Evolutionary conservation across 1,284 basidiomycete genomes (phyloP).

Genomic region (Mycena citricolor): DNA sequence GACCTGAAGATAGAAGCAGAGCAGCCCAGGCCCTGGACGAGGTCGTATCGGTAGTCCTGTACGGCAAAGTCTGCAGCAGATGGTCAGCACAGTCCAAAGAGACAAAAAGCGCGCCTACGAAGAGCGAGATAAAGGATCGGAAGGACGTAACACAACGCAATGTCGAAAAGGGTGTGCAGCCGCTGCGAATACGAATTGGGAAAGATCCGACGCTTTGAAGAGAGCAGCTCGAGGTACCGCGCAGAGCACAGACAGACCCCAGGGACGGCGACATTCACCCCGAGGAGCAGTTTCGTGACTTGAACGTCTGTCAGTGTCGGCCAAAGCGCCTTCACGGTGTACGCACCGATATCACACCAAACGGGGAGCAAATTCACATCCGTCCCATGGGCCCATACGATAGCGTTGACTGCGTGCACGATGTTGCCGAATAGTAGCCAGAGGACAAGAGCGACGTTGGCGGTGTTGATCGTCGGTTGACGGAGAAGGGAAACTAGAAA

Average conservation of each 20-base stretch:
- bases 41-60: slow-evolving; percentile 44
- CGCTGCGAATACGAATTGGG: slow-evolving; percentile 33
- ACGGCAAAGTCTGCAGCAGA: slow-evolving; percentile 39
- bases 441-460: slow-evolving; percentile 46
- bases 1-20: slow-evolving; percentile 36
- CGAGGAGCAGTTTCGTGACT: slow-evolving; percentile 38
- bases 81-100: neutral
- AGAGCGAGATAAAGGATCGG: slow-evolving; percentile 50
- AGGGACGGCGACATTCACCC: slow-evolving; percentile 51
- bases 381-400: slow-evolving; percentile 50
- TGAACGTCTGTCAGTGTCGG: slow-evolving; percentile 18
- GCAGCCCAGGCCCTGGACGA: slow-evolving; percentile 39
- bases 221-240: slow-evolving; percentile 45
- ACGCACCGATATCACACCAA: slow-evolving; percentile 62
- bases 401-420: slow-evolving; percentile 47
- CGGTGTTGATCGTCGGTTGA: slow-evolving; percentile 43
- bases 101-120: slow-evolving; percentile 38
- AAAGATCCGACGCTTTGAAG: slow-evolving; percentile 35
- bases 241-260: slow-evolving; percentile 54
- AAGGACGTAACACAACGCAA: slow-evolving; percentile 45
- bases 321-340: neutral
- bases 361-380: slow-evolving; percentile 36
- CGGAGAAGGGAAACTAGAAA: slow-evolving; percentile 46
- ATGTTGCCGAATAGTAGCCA: slow-evolving; percentile 53
- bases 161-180: slow-evolving; percentile 38